These are phyloP conservation scores for Pythium inflatum DNA, from an alignment of 352 stramenopile genomes.

Conservation along the genomic window DNA sequence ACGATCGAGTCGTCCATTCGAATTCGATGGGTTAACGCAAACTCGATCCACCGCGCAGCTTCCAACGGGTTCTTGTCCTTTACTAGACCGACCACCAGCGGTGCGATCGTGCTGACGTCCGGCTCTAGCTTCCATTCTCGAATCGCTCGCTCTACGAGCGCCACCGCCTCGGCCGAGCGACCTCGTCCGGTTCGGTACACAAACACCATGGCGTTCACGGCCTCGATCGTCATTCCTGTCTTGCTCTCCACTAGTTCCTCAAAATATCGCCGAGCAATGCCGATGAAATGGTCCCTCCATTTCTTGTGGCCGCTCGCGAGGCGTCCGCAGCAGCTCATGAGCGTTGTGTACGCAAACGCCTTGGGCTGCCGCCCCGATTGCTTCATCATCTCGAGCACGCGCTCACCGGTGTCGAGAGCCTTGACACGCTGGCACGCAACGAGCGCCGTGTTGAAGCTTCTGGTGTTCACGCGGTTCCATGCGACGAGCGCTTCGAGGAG, in stretches of 20 bases:
- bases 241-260: constrained; percentile 40
- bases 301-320: constrained; percentile 29
- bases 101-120: constrained; percentile 50
- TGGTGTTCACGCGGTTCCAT: constrained; percentile 41
- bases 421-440: constrained; percentile 60
- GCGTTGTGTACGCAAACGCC: constrained; percentile 55
- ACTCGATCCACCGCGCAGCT: constrained; percentile 26
- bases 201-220: constrained; percentile 66
- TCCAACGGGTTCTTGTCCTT: constrained; percentile 33
- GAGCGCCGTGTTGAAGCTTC: constrained; percentile 74
- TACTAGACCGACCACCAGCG: constrained; percentile 52
- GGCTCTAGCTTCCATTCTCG: constrained; percentile 44
- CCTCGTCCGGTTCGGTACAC: constrained; percentile 47
- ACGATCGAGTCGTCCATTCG: constrained; percentile 19
- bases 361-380: constrained; percentile 33
- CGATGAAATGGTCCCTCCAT: constrained; percentile 37
- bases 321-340: constrained; percentile 70
- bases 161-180: constrained; percentile 44
- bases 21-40: constrained; percentile 21
- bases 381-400: constrained; percentile 56
- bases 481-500: constrained; percentile 59
- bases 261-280: constrained; percentile 47
- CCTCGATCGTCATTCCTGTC: constrained; percentile 33
- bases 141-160: constrained; percentile 31
- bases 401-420: constrained; percentile 41